Evolutionary conservation across 768 basidiomycete genomes (phyloP).

Genomic region (Mycena venus): DNA sequence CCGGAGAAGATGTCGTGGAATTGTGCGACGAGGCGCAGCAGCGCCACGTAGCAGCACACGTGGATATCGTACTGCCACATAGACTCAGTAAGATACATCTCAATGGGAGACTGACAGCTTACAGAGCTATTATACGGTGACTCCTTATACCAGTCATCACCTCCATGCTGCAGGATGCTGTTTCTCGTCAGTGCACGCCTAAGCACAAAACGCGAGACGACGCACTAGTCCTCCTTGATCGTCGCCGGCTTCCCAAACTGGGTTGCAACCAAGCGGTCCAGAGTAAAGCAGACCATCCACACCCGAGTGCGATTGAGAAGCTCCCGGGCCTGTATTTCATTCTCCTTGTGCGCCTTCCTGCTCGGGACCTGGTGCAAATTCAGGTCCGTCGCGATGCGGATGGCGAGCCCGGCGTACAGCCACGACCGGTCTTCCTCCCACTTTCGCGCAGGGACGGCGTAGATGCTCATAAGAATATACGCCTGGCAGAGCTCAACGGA

Average conservation of each 20-base stretch:
- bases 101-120: no score
- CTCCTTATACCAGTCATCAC: conserved; percentile 78
- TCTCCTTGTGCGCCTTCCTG: conserved; percentile 64
- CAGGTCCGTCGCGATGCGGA: conserved; percentile 92
- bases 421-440: conserved; percentile 95
- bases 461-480: conserved; percentile 89
- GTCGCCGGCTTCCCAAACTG: conserved; percentile 93
- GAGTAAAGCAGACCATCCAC: conserved; percentile 92
- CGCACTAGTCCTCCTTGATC: conserved; percentile 86
- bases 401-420: conserved; percentile 90
- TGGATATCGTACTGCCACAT: no score
- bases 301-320: conserved; percentile 85
- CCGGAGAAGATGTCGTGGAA: conserved; percentile 83
- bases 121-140: no score
- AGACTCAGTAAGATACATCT: no score
- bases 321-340: conserved; percentile 85
- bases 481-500: conserved; percentile 93
- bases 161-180: conserved; percentile 77
- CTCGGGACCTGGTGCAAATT: conserved; percentile 81
- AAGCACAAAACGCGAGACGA: conserved; percentile 13
- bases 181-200: background rate
- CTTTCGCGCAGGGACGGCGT: conserved; percentile 80
- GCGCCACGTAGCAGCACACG: no score
- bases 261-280: conserved; percentile 89
- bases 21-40: no score